Evolutionary conservation across 225 moss, liverwort and hornwort genomes (phyloP).

Genomic region (Lunularia cruciata): DNA sequence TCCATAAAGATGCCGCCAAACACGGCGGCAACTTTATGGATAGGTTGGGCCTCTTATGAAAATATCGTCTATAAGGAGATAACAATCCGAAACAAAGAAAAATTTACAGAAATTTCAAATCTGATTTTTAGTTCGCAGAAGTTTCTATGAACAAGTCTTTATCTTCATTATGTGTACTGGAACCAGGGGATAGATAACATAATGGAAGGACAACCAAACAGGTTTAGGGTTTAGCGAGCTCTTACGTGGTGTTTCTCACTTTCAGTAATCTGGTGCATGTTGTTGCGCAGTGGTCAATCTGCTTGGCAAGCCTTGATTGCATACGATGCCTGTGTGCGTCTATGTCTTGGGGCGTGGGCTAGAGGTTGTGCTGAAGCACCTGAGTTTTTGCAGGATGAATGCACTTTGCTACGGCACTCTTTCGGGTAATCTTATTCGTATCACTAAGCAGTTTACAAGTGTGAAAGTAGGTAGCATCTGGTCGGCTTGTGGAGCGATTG

Average conservation of each 20-base stretch:
- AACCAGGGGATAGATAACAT: neutral
- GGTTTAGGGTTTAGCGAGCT: no score
- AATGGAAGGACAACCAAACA: slow-evolving; percentile 4
- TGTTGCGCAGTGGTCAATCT: slow-evolving; percentile 84
- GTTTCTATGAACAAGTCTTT: no score
- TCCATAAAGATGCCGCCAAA: no score
- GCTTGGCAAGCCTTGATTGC: slow-evolving; percentile 92
- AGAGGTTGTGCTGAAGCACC: slow-evolving; percentile 92
- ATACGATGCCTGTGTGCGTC: slow-evolving; percentile 95
- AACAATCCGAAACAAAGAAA: no score
- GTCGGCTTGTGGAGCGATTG: no score
- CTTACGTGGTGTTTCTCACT: neutral
- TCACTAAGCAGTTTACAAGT: neutral
- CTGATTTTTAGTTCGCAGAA: no score
- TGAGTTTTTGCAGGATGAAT: slow-evolving; percentile 87
- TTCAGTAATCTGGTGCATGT: no score
- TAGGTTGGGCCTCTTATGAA: no score
- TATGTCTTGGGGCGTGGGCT: slow-evolving; percentile 90
- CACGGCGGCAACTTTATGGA: no score
- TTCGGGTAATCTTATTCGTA: slow-evolving; percentile 57
- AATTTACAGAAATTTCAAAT: no score
- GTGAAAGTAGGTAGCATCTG: neutral
- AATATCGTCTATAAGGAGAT: no score
- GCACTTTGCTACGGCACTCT: slow-evolving; percentile 76
- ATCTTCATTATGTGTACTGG: no score